Conservation (phyloP, 1,284 basidiomycete species). For the Cutaneotrichosporon arboriforme region DNA sequence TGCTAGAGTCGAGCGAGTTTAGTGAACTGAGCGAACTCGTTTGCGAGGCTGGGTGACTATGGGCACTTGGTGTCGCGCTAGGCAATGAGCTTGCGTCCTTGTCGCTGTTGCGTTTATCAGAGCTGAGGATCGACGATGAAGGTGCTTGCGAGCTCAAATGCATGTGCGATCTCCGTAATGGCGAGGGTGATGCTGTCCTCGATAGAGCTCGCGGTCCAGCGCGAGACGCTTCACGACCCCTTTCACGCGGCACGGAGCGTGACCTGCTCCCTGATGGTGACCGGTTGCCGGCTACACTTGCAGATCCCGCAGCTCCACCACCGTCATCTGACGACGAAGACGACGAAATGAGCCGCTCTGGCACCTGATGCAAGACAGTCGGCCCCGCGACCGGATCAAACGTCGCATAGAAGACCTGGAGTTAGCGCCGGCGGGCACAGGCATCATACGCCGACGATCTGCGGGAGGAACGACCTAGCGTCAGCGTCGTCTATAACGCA, state of each 20-base stretch:
- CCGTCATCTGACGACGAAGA: conserved; percentile 13
- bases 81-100: too few relatives aligned
- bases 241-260: conserved; percentile 23
- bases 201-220: not conserved
- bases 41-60: too few relatives aligned
- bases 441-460: conserved; percentile 45
- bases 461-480: conserved; percentile 46
- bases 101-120: too few relatives aligned
- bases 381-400: conserved; percentile 46
- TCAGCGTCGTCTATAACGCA: conserved; percentile 10
- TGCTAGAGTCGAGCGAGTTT: too few relatives aligned
- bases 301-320: not conserved
- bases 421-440: not conserved
- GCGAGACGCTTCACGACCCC: not conserved
- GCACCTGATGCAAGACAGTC: conserved; percentile 46
- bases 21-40: too few relatives aligned
- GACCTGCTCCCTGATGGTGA: conserved; percentile 20
- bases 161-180: not conserved
- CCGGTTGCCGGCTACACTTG: not conserved
- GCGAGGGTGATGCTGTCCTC: not conserved
- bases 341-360: conserved; percentile 46
- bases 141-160: not conserved
- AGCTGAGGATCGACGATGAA: too few relatives aligned
- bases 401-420: conserved; percentile 47
- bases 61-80: too few relatives aligned